A percentile compares a stretch with the other conserved stretches of the same genome.
These are phyloP conservation scores for Chaetomiaceae sp. DNA, from an alignment of 2,329 filamentous ascomycete genomes.

Conservation along the genomic window DNA sequence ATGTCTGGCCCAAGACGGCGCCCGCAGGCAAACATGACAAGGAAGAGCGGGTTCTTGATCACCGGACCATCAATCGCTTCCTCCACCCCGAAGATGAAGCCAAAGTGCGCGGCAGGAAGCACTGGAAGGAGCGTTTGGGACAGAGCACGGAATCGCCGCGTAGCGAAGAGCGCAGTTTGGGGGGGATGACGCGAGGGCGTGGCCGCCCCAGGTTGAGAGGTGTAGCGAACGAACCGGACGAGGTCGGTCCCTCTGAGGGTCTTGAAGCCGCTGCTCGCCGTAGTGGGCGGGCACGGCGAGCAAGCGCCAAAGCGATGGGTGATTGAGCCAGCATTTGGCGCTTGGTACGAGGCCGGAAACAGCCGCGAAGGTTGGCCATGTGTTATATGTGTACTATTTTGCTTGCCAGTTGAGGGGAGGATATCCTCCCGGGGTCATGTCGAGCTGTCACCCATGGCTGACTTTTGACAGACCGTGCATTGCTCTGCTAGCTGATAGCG, in stretches of 20 bases:
- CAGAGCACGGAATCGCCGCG: background rate
- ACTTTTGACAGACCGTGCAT: background rate
- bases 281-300: constrained; percentile 24
- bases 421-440: background rate
- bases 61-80: constrained; percentile 83
- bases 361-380: background rate
- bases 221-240: background rate
- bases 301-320: constrained; percentile 19
- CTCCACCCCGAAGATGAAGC: constrained; percentile 66
- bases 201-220: constrained; percentile 5
- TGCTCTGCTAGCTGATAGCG: background rate
- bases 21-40: constrained; percentile 69
- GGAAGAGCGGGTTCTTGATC: constrained; percentile 70
- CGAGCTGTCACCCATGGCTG: background rate
- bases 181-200: background rate
- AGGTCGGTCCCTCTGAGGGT: background rate
- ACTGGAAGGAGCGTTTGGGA: constrained; percentile 18
- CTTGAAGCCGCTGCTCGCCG: constrained; percentile 9
- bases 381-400: background rate
- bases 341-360: background rate
- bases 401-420: background rate
- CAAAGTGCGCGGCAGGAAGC: constrained; percentile 42
- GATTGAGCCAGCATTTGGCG: background rate
- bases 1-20: constrained; percentile 93
- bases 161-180: background rate